Base-by-base conservation (phyloP, 768 basidiomycete species). In the Pulveroboletus frians region DNA sequence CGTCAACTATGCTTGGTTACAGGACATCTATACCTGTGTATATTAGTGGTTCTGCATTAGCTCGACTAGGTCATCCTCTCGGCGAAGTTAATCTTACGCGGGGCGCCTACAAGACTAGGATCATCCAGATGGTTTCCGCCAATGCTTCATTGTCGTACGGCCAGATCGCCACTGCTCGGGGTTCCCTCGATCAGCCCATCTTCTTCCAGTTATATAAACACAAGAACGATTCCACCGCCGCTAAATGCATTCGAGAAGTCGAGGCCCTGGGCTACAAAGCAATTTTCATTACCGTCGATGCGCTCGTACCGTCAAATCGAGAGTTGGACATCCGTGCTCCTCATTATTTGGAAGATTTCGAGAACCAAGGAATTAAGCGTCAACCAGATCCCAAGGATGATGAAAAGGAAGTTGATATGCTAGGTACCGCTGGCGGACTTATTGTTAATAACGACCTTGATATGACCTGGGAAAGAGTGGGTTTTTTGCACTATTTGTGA, bases 191-290 rank as follows among this genome's bases (percentile, higher is more conserved):
- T 1, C 86, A 90, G 59, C 69, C 76, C 3, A 69, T 90, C 31
- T 88, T 89, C 66, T 91, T 90, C 69, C 88, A 91, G 62, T 71
- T 96, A 13, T 95, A 97, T 71, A 88, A 95, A 59, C 81, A 92
- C 69, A 71, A 73, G 38, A 74, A 88, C 59, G 78, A 89, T 49
- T 60, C 68, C 13, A 72, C 76, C 31, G 90, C 91, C 2, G 83
- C 81, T 60, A 73, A 76, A 52, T 79, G 88, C 26, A 76, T 96
- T 14, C 74, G 76, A 39, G 81, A 88, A 43, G 78, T 91, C 18
- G 85, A 86, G 50, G 62, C 66, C 27, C 68, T 88, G 4, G 90
- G 91, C 0, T 94, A 87, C 68, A 90, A 85, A 41, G 92, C 88
- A 1, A 88, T 97, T 50, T 91, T 91, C 65, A 73, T 97, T 47